A percentile compares a stretch with the other conserved stretches of the same genome.
phyloP scores from a whole-genome alignment of 805 yeast genomes.

The Cyberlindnera amylophila region DNA sequence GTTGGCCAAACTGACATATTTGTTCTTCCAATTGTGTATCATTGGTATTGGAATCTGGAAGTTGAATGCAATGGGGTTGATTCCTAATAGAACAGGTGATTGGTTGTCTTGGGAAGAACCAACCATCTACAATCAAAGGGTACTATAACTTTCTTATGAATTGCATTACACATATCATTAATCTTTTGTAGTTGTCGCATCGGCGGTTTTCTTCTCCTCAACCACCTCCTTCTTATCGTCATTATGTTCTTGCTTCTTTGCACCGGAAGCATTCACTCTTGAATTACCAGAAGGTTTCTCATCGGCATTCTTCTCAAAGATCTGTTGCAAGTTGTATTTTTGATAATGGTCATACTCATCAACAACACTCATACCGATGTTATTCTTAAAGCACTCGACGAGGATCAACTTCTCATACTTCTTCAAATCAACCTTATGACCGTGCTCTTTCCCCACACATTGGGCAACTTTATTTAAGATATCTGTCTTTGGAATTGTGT shows the following conservation, averaged over 20 bases:
- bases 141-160: slow-evolving; percentile 1
- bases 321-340: slow-evolving; percentile 79
- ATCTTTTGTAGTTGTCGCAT: background rate
- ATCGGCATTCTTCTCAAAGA: slow-evolving; percentile 44
- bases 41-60: slow-evolving; percentile 82
- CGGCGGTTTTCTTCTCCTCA: background rate
- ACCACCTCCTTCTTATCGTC: background rate
- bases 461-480: slow-evolving; percentile 71
- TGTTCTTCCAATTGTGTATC: slow-evolving; percentile 46
- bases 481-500: slow-evolving; percentile 64
- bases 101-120: slow-evolving; percentile 85
- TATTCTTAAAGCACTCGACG: slow-evolving; percentile 85
- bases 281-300: slow-evolving; percentile 12
- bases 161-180: background rate
- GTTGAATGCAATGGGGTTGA: slow-evolving; percentile 80
- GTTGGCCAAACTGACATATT: slow-evolving; percentile 30
- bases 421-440: slow-evolving; percentile 78
- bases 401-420: slow-evolving; percentile 72
- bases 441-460: slow-evolving; percentile 62
- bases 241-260: background rate
- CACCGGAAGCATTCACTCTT: slow-evolving; percentile 14
- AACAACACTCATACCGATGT: slow-evolving; percentile 84
- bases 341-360: slow-evolving; percentile 56
- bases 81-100: slow-evolving; percentile 83
- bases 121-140: slow-evolving; percentile 20